These are phyloP conservation scores for Scheffersomyces ergatensis DNA, from an alignment of 805 yeast species.

Conservation along the genomic window DNA sequence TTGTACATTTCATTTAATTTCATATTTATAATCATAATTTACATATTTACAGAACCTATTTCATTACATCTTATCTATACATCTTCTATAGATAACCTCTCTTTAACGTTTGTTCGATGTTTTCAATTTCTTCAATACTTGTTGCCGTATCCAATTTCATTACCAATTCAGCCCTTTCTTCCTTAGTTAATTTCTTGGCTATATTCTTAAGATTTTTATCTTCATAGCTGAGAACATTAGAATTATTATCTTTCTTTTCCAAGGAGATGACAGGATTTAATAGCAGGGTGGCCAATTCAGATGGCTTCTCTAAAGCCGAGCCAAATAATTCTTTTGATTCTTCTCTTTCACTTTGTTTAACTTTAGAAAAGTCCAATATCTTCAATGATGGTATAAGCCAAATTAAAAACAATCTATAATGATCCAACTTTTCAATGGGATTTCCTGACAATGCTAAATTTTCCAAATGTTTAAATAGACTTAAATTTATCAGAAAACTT, in stretches of 20 bases:
- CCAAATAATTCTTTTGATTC: constrained; percentile 45
- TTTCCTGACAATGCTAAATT: constrained; percentile 57
- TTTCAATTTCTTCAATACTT: constrained; percentile 70
- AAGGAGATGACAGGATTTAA: not conserved
- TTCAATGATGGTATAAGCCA: constrained; percentile 62
- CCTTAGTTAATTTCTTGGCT: constrained; percentile 48
- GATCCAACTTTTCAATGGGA: constrained; percentile 45
- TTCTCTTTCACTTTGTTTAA: constrained; percentile 53
- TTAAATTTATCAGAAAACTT: constrained; percentile 38
- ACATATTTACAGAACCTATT: too few relatives aligned
- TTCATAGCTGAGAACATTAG: not conserved
- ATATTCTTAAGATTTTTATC: constrained; percentile 29
- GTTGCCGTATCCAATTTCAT: constrained; percentile 59
- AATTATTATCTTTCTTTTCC: not conserved
- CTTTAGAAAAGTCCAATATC: constrained; percentile 65
- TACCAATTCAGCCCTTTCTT: constrained; percentile 51
- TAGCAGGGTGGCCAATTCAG: constrained; percentile 2
- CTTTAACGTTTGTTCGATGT: constrained; percentile 56
- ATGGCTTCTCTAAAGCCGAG: not conserved
- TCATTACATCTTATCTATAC: too few relatives aligned
- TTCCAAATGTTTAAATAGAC: constrained; percentile 39
- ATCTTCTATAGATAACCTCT: constrained; percentile 5
- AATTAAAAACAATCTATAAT: constrained; percentile 61
- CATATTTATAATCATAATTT: too few relatives aligned
- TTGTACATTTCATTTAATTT: too few relatives aligned